phyloP scores from a whole-genome alignment of 192 early-diverging fungal genomes.

The Coemansia reversa region DNA sequence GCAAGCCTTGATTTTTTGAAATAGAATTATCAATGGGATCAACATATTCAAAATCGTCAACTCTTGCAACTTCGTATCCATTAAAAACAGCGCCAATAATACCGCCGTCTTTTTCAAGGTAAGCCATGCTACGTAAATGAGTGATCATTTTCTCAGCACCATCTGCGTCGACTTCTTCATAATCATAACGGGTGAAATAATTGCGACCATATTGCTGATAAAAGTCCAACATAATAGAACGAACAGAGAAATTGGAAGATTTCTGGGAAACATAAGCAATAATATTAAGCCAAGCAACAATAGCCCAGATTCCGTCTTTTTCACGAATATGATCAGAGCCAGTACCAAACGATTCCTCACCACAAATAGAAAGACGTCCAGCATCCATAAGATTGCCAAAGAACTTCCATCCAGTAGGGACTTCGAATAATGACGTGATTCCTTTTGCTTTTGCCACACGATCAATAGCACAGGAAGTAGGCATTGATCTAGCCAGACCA shows the following conservation, averaged over 20 bases:
- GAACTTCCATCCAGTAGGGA: conserved; percentile 95
- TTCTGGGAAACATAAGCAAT: conserved; percentile 71
- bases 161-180: conserved; percentile 88
- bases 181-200: conserved; percentile 96
- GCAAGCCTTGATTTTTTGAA: conserved; percentile 85
- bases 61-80: conserved; percentile 45
- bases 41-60: conserved; percentile 93
- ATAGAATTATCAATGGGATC: conserved; percentile 90
- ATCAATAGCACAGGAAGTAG: conserved; percentile 90
- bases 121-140: conserved; percentile 61
- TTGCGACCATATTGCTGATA: conserved; percentile 88
- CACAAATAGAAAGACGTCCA: conserved; percentile 88
- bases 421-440: conserved; percentile 71
- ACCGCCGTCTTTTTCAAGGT: conserved; percentile 22
- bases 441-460: conserved; percentile 82
- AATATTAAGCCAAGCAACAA: conserved; percentile 96
- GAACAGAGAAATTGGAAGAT: conserved; percentile 60
- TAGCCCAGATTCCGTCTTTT: conserved; percentile 98
- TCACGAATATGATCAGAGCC: conserved; percentile 98
- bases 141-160: conserved; percentile 78
- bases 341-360: conserved; percentile 98
- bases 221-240: conserved; percentile 79
- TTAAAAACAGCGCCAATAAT: conserved; percentile 66
- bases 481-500: conserved; percentile 94
- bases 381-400: conserved; percentile 99